Percentiles rank a stretch among this genome's conserved stretches.
Evolutionary conservation across 2,329 filamentous ascomycete genomes (phyloP).

Genomic region (Colletotrichum phormii): DNA sequence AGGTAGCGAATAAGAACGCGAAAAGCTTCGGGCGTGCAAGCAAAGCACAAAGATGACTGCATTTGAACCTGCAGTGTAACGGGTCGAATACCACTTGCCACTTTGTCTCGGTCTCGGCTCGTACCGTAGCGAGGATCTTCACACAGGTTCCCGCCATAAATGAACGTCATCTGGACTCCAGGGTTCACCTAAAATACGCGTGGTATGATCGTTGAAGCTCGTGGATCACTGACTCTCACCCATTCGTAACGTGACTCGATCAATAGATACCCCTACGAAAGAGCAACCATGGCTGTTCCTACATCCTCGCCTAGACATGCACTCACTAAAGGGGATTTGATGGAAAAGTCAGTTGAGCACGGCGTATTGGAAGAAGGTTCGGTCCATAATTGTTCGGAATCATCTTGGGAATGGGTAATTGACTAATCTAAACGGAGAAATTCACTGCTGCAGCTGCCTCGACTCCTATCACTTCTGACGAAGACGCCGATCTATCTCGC

Average conservation of each 20-base stretch:
- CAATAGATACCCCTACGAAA: neutral
- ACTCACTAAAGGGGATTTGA: neutral
- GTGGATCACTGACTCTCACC: too few species aligned
- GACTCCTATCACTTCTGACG: neutral
- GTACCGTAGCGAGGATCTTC: neutral
- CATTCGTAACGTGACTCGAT: too few species aligned
- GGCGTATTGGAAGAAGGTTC: neutral
- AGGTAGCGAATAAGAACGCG: neutral
- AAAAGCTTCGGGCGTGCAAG: neutral
- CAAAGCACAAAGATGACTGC: neutral
- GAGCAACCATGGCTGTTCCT: neutral
- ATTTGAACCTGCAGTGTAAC: neutral
- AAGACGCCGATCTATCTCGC: slow-evolving; percentile 16
- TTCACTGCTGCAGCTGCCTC: neutral
- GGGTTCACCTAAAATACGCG: neutral
- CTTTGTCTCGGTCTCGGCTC: neutral
- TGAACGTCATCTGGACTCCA: neutral
- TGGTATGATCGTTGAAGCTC: neutral
- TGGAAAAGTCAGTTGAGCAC: neutral
- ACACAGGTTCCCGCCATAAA: neutral
- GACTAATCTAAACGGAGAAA: neutral
- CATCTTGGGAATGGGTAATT: neutral
- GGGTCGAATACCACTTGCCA: neutral
- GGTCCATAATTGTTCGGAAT: neutral
- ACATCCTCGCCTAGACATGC: neutral